Evolutionary conservation across 768 basidiomycete species (phyloP).

Genomic region (Phylloporus sp.): DNA sequence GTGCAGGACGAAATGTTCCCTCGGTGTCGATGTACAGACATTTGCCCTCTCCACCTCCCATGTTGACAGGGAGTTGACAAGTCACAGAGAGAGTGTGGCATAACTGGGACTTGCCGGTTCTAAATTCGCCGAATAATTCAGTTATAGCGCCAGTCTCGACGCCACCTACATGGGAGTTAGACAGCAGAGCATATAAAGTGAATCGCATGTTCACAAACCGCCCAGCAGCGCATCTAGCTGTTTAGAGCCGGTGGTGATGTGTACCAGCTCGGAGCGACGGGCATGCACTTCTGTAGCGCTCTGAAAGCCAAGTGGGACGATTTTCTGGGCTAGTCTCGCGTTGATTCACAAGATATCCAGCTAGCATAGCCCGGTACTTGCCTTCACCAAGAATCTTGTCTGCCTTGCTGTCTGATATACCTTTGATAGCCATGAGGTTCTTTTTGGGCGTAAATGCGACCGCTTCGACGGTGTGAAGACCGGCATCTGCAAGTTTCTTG

Average conservation of each 20-base stretch:
- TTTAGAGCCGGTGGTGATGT: slow-evolving; percentile 95
- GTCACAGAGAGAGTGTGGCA: slow-evolving; percentile 98
- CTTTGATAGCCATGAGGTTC: slow-evolving; percentile 83
- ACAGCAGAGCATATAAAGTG: slow-evolving; percentile 1
- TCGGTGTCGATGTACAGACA: slow-evolving; percentile 99
- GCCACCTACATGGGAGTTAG: slow-evolving; percentile 54
- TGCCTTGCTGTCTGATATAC: slow-evolving; percentile 95
- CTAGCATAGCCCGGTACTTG: slow-evolving; percentile 30
- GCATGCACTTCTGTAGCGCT: slow-evolving; percentile 98
- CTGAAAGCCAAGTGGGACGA: slow-evolving; percentile 95
- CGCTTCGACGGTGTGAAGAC: slow-evolving; percentile 89
- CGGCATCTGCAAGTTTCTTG: slow-evolving; percentile 91
- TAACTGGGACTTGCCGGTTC: slow-evolving; percentile 97
- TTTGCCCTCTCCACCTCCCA: slow-evolving; percentile 99
- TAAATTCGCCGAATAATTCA: slow-evolving; percentile 96
- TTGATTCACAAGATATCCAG: slow-evolving; percentile 5
- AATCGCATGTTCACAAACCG: slow-evolving; percentile 43
- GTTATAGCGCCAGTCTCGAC: slow-evolving; percentile 99
- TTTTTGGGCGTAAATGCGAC: slow-evolving; percentile 98
- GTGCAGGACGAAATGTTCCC: slow-evolving; percentile 96
- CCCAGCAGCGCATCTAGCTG: slow-evolving; percentile 94
- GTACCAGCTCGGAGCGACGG: slow-evolving; percentile 89
- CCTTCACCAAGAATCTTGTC: slow-evolving; percentile 95
- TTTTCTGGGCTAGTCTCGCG: slow-evolving; percentile 71
- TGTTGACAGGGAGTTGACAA: slow-evolving; percentile 92